A percentile compares a stretch with the other conserved stretches of the same genome.
phyloP scores from a whole-genome alignment of 2,329 filamentous ascomycete genomes.

The Sclerotinia sclerotiorum region DNA sequence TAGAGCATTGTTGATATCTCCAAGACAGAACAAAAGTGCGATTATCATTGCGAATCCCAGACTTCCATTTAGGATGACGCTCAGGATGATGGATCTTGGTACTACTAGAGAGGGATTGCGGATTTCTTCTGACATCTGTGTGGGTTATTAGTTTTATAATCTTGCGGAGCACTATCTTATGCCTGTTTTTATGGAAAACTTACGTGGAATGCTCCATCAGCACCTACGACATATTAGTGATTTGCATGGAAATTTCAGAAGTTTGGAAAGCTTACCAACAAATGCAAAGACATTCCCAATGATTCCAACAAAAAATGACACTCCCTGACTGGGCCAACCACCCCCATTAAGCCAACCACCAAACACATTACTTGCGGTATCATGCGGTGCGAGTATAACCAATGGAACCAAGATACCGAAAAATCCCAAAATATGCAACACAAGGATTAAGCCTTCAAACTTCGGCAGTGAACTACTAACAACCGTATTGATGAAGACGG shows the following conservation, averaged over 20 bases:
- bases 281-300: slow-evolving; percentile 36
- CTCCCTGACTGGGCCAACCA: slow-evolving; percentile 36
- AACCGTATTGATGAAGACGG: slow-evolving; percentile 46
- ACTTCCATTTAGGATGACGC: slow-evolving; percentile 48
- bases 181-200: not conserved
- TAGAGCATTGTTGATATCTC: slow-evolving; percentile 42
- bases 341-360: slow-evolving; percentile 39
- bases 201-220: slow-evolving; percentile 23
- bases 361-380: slow-evolving; percentile 33
- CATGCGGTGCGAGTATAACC: slow-evolving; percentile 33
- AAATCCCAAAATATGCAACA: slow-evolving; percentile 48
- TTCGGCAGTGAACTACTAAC: slow-evolving; percentile 43
- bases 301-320: slow-evolving; percentile 43
- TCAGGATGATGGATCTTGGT: slow-evolving; percentile 44
- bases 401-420: slow-evolving; percentile 46
- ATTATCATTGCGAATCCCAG: slow-evolving; percentile 46
- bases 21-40: slow-evolving; percentile 42
- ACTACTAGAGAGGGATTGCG: slow-evolving; percentile 20
- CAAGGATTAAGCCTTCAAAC: slow-evolving; percentile 46
- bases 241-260: rapidly evolving
- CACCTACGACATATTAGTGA: slow-evolving; percentile 12
- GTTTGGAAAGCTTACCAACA: slow-evolving; percentile 10
- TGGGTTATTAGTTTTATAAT: not conserved
- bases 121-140: slow-evolving; percentile 25
- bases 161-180: not conserved